Base-by-base conservation (phyloP, 1,284 basidiomycete genomes). In the Paramarasmius palmivorus region DNA sequence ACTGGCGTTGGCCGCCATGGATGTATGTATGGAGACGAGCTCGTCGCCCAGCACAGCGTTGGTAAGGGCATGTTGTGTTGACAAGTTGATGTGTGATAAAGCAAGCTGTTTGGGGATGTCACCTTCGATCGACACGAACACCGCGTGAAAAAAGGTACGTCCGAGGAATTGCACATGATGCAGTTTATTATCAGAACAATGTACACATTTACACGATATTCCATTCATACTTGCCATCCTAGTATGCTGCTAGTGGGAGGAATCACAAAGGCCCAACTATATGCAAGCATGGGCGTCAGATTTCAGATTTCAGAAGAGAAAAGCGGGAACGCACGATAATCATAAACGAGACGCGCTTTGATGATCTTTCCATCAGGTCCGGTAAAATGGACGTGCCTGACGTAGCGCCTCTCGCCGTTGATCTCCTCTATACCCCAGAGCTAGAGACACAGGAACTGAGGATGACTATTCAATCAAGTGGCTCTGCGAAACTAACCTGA, bases 321-420 rank as follows among this genome's bases (percentile, higher is more conserved):
- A 19, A 26, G 14, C 12, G n/a, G 12, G 8, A 14, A 52, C 57
- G 32, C 20, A 59, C 81, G 41, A 58, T 89, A 90, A 63, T 90
- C 86, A 59, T 90, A 91, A 14, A 88, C 75, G 45, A 91, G 63
- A 49, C 75, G 78, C 22, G 73, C 72, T 54, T 79, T 70, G 52
- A 90, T 79, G 34, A 82, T 76, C 59, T 87, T 77, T n/a, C 71
- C 78, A 23, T 73, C 61, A 1, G 85, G 78, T 4, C 84, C 86
- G n/a, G 76, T 82, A 67, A 90, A 90, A 60, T 79, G 74, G 57
- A 89, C 68, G 60, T 81, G 83, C 53, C 88, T 73, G 12, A 75
- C 71, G 60, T 90, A 82, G 56, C 84, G 74, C 61, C 83, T 78
- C 63, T 83, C 82, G 12, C 74, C 26, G 26, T 46, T 46, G 4